phyloP scores from a whole-genome alignment of 2,329 filamentous ascomycete genomes.

The Lecanoromycetidae sp. region DNA sequence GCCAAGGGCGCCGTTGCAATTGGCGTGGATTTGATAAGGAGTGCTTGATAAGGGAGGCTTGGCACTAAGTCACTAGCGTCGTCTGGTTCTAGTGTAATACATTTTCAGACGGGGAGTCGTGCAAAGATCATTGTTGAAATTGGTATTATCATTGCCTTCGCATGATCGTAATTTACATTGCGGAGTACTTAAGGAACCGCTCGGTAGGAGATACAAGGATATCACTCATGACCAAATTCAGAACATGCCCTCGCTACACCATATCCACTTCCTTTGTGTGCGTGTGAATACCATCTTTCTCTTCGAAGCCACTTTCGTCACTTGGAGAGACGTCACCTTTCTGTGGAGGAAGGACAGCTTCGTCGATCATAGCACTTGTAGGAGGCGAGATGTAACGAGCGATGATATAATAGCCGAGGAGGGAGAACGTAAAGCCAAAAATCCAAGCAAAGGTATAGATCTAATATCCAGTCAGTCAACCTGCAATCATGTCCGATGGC shows the following conservation, averaged over 20 bases:
- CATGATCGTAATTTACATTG: too few relatives aligned
- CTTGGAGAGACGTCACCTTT: constrained; percentile 21
- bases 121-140: too few relatives aligned
- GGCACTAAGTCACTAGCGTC: background rate
- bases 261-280: constrained; percentile 11
- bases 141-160: too few relatives aligned
- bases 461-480: constrained; percentile 12
- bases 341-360: constrained; percentile 29
- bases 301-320: constrained; percentile 2
- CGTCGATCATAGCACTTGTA: constrained; percentile 25
- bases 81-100: background rate
- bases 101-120: background rate
- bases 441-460: constrained; percentile 34
- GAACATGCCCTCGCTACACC: background rate
- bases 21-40: constrained; percentile 1
- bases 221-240: background rate
- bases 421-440: constrained; percentile 29
- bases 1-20: background rate
- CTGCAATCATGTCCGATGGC: background rate
- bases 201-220: too few relatives aligned
- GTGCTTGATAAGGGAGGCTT: constrained; percentile 5
- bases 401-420: constrained; percentile 29
- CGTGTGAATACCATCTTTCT: constrained; percentile 11
- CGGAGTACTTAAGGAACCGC: too few relatives aligned
- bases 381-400: constrained; percentile 30